Base-by-base conservation (phyloP, 1,284 basidiomycete genomes). In the Cutaneotrichosporon sp. region DNA sequence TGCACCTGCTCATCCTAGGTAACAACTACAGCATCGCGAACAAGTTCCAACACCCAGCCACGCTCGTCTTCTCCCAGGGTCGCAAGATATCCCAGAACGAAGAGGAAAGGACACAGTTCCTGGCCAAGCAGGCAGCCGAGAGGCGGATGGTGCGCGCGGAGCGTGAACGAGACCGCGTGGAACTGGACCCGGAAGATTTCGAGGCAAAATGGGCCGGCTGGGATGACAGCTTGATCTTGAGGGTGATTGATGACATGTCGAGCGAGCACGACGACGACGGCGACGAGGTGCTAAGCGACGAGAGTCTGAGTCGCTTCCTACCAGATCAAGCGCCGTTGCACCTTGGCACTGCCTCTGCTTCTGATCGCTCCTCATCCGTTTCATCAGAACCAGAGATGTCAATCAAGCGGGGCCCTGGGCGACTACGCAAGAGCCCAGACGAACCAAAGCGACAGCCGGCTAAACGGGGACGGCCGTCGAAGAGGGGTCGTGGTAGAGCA, bases 21-120 rank as follows among this genome's bases (percentile, higher is more conserved):
- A 99, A 99, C 79, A 86, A 85, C 8, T 99, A 99, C 79, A 86
- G 86, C 61, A 91, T 99, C 75, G 86, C 90, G 73, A 98, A 98
- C 78, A 88, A 96, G 26, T 87, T 86, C 51, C 86, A 91, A 13
- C 36, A 42, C 9, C 36, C 36, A 11, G 90, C 89, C 13, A 87
- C 86, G 72, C 80, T 99, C 9, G 96, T 96, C 82, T 99, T 99
- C 80, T 89, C 93, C 0, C 97, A 98, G 81, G 90, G 91, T 1
- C 87, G 94, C 42, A 91, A 91, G 80, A 81, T 90, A 60, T 79
- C 80, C 8, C 78, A 73, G 9, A 80, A 76, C 34, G 82, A 84
- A 58, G 73, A 70, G 32, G 82, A 82, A 36, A 67, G 69, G 32
- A 64, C 65, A 52, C 51, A 13, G 3, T 13, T 11, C 7, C 26